Evolutionary conservation across 441 rosid genomes (phyloP), one percentile per base, ranked within the genome.

Genomic region (Kokia cookei): DNA sequence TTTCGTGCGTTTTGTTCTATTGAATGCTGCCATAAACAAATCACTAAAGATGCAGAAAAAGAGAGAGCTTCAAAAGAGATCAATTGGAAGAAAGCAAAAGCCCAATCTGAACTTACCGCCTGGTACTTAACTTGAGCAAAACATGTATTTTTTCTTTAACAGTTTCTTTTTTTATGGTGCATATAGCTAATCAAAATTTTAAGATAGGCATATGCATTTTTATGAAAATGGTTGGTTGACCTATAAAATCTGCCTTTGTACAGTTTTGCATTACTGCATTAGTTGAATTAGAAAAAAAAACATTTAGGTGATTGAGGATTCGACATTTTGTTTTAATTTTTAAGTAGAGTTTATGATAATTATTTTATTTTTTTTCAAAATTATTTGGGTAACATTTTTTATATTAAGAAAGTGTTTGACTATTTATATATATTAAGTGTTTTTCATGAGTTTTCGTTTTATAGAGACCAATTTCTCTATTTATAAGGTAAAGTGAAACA

Each of bases 1-100:
- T 68, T 79, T 53, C 43, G 62, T 63, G 78, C 86, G 35, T 86
- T 82, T 73, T 86, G 87, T 53, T 26, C 81, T 5, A 76, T 59
- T 3, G 81, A 80, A n/a, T 86, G 89, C 76, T 82, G 86, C 4
- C 42, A 22, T 24, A 71, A 51, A 10, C 82, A 73, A 67, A 74
- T 84, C 57, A 57, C 65, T 45, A 59, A 69, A 55, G 86, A 86
- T 73, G 66, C 57, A 9, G 72, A 15, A 43, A 60, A 69, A 48
- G 75, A 72, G 69, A 72, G 43, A 65, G 50, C 55, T 6, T 51
- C 43, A 7, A 26, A 42, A 70, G 7, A 70, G 77, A 70, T 59
- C 77, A n/a, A 57, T 24, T 3, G 71, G 50, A 47, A 53, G 15
- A 45, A 64, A 53, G 65, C 62, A 48, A 55, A 74, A 19, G 79